phyloP scores from a whole-genome alignment of 805 yeast species.

The Kazachstania psychrophila region DNA sequence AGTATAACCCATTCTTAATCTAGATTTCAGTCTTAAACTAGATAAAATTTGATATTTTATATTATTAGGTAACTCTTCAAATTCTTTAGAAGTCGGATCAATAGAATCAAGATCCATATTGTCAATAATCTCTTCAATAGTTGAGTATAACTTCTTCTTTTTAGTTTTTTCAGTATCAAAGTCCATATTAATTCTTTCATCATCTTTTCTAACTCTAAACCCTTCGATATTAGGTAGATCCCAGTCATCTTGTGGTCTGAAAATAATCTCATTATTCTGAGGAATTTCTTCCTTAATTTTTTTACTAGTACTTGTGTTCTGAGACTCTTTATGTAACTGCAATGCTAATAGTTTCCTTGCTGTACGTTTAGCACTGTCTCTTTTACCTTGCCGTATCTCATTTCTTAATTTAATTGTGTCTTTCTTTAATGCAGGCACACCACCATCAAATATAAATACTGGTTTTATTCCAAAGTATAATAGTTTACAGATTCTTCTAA shows the following conservation, averaged over 20 bases:
- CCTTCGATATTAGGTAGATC: conserved; percentile 67
- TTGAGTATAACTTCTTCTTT: conserved; percentile 32
- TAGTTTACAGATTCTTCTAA: conserved; percentile 84
- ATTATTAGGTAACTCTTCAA: conserved; percentile 64
- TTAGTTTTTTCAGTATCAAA: conserved; percentile 50
- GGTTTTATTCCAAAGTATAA: conserved; percentile 81
- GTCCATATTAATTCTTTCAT: conserved; percentile 64
- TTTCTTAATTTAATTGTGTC: conserved; percentile 67
- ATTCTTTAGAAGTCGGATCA: conserved; percentile 78
- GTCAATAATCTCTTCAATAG: conserved; percentile 48
- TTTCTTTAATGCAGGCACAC: conserved; percentile 75
- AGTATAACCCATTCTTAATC: conserved; percentile 91
- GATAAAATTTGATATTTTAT: conserved; percentile 85
- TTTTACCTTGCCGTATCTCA: conserved; percentile 64
- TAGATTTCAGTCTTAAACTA: conserved; percentile 69
- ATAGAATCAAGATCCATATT: conserved; percentile 62
- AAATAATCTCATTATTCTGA: conserved; percentile 27
- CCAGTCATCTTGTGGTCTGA: conserved; percentile 61
- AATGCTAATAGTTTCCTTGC: conserved; percentile 76
- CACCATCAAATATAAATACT: conserved; percentile 91
- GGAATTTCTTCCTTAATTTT: background rate
- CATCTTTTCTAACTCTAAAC: conserved; percentile 45
- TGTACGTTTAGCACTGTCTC: conserved; percentile 58
- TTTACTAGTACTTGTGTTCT: conserved; percentile 3
- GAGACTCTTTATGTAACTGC: conserved; percentile 51